Evolutionary conservation across 345 rosid species (phyloP).

Genomic region (Hevea brasiliensis): DNA sequence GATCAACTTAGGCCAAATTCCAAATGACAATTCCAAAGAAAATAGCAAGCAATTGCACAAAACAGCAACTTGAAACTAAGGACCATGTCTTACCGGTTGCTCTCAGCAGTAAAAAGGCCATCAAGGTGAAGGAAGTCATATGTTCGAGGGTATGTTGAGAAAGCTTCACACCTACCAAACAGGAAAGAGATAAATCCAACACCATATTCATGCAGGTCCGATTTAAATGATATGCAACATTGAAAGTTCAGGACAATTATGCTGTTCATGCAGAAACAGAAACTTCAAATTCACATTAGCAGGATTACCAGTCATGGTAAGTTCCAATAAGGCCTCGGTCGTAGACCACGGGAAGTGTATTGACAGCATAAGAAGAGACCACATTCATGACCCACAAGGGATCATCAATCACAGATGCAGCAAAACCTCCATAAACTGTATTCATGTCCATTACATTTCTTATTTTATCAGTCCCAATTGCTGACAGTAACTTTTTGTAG

Average conservation of each 20-base stretch:
- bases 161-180: slow-evolving; percentile 89
- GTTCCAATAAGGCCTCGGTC: slow-evolving; percentile 98
- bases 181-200: slow-evolving; percentile 21
- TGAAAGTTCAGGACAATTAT: neutral
- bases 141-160: slow-evolving; percentile 94
- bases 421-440: slow-evolving; percentile 91
- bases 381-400: slow-evolving; percentile 98
- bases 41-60: neutral
- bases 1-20: neutral
- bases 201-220: neutral
- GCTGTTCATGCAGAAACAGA: neutral
- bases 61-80: neutral
- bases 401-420: slow-evolving; percentile 69
- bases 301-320: slow-evolving; percentile 81
- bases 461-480: slow-evolving; percentile 74
- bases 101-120: slow-evolving; percentile 81
- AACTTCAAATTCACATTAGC: neutral
- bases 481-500: slow-evolving; percentile 84
- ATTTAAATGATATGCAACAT: neutral
- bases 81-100: slow-evolving; percentile 62
- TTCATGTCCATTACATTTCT: slow-evolving; percentile 99
- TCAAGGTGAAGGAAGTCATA: slow-evolving; percentile 94
- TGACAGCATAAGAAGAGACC: slow-evolving; percentile 77
- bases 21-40: neutral
- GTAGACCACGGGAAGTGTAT: slow-evolving; percentile 75